Base-by-base conservation (phyloP, 176 grass and related monocot genomes). In the Ensete glaucum region DNA sequence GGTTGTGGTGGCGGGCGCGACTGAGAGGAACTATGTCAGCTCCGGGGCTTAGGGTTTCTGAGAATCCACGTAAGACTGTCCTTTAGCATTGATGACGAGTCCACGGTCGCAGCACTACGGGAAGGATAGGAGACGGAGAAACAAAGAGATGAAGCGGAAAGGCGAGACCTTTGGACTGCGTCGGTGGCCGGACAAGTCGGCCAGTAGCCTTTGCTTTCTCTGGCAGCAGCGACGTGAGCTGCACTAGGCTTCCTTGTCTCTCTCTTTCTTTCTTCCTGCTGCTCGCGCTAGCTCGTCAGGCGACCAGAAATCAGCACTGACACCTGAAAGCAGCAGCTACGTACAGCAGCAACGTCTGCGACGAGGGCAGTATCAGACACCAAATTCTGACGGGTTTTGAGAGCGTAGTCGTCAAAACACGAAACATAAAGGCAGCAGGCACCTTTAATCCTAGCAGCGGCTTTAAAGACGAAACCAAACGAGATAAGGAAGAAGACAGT, bases 401-500 rank as follows among this genome's bases (percentile, higher is more conserved):
- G 64, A 67, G 64, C 26, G 17, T 24, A 72, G n/a, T 14, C 48
- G 22, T 72, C 23, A 50, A 72, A 72, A 72, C 17, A 11, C 69
- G 23, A 67, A 67, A 72, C 69, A 72, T 5, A 72, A 72, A 52
- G 69, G 51, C 69, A 53, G 9, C 69, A 15, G n/a, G n/a, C 49
- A 72, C 19, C 69, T 72, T 72, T 53, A 72, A 72, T 72, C 50
- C 69, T 23, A 53, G 27, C 69, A 72, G 69, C 69, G 53, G 69
- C 69, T 72, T 72, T 72, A 72, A 72, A 72, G 69, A 22, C 49
- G 11, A 53, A 72, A 67, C 69, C 50, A 53, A 72, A 53, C n/a
- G 50, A 51, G 43, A 72, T 10, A 11, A 49, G 16, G 22, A 24
- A 72, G n/a, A 34, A 34, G 29, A 34, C 29, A 34, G 29, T 34